A percentile compares a stretch with the other conserved stretches of the same genome.
These are phyloP conservation scores for Bathelium albidoporum DNA, from an alignment of 495 filamentous ascomycete genomes.

Conservation along the genomic window DNA sequence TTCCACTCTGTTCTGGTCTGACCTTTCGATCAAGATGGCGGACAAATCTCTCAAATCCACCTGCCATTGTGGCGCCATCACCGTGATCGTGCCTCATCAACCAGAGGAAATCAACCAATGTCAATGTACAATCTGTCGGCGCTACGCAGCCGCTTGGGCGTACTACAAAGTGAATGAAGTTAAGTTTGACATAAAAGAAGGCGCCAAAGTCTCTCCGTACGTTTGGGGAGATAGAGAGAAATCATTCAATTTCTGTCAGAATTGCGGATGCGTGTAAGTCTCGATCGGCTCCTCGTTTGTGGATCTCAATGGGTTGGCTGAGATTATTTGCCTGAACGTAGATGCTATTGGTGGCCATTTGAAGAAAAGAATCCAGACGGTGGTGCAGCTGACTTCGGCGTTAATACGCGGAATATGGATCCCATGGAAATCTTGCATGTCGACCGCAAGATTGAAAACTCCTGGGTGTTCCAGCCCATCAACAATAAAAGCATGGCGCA, in stretches of 20 bases:
- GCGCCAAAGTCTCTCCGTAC: slow-evolving; percentile 11
- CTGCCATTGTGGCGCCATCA: slow-evolving; percentile 31
- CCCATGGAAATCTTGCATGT: slow-evolving; percentile 10
- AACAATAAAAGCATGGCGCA: slow-evolving; percentile 13
- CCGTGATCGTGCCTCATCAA: slow-evolving; percentile 23
- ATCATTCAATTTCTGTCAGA: slow-evolving; percentile 16
- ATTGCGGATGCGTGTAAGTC: slow-evolving; percentile 21
- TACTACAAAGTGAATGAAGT: slow-evolving; percentile 29
- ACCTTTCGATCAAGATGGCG: slow-evolving; percentile 4
- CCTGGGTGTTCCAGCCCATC: slow-evolving; percentile 11
- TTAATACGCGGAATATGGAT: slow-evolving; percentile 17
- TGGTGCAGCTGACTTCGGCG: slow-evolving; percentile 10
- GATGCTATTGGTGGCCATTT: slow-evolving; percentile 18
- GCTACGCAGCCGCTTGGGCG: slow-evolving; percentile 28
- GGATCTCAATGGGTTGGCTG: slow-evolving; percentile 7
- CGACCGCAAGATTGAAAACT: slow-evolving; percentile 13
- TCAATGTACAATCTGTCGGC: slow-evolving; percentile 29
- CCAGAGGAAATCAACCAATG: slow-evolving; percentile 28
- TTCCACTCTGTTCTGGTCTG: slow-evolving; percentile 2
- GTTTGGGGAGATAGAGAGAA: slow-evolving; percentile 15
- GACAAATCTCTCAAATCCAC: slow-evolving; percentile 10
- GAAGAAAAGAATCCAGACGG: slow-evolving; percentile 13
- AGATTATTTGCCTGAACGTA: slow-evolving; percentile 10
- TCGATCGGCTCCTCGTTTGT: slow-evolving; percentile 12
- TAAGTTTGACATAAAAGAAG: slow-evolving; percentile 19